These are phyloP conservation scores for Fusarium floridanum DNA, from an alignment of 2,329 filamentous ascomycete genomes.

Conservation along the genomic window DNA sequence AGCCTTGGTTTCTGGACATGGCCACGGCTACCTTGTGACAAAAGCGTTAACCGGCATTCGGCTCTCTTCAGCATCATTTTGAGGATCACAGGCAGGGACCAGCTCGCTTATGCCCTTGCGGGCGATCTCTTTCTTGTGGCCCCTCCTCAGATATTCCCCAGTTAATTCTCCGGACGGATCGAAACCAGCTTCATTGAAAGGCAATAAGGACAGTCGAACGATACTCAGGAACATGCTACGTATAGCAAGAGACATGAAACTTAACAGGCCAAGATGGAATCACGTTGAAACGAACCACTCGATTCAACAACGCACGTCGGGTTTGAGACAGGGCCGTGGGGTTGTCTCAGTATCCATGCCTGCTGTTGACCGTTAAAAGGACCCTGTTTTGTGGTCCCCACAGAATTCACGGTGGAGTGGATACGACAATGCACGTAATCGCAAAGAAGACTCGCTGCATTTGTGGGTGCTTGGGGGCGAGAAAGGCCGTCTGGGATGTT, in stretches of 20 bases:
- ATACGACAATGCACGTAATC: slow-evolving; percentile 24
- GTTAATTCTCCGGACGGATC: neutral
- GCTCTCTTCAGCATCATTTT: slow-evolving; percentile 20
- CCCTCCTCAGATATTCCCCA: slow-evolving; percentile 16
- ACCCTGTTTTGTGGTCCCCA: slow-evolving; percentile 25
- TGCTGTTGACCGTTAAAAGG: slow-evolving; percentile 28
- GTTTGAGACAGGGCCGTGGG: slow-evolving; percentile 22
- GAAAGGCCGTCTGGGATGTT: neutral
- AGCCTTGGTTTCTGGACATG: slow-evolving; percentile 10
- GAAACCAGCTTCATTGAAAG: neutral
- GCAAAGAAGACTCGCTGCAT: slow-evolving; percentile 4
- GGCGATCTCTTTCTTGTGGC: slow-evolving; percentile 36
- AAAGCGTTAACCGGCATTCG: neutral
- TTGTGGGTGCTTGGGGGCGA: neutral
- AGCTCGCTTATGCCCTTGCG: slow-evolving; percentile 36
- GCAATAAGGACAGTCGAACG: neutral
- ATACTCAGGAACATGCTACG: neutral
- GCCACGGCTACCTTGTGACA: neutral
- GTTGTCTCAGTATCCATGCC: slow-evolving; percentile 18
- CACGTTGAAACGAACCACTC: slow-evolving; percentile 18
- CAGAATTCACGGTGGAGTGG: slow-evolving; percentile 26
- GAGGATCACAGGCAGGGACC: slow-evolving; percentile 35
- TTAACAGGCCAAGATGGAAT: slow-evolving; percentile 1
- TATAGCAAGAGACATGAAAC: neutral
- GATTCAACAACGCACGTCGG: slow-evolving; percentile 13